phyloP scores from a whole-genome alignment of 164 flowering plant species.

The Umbellularia californica region DNA sequence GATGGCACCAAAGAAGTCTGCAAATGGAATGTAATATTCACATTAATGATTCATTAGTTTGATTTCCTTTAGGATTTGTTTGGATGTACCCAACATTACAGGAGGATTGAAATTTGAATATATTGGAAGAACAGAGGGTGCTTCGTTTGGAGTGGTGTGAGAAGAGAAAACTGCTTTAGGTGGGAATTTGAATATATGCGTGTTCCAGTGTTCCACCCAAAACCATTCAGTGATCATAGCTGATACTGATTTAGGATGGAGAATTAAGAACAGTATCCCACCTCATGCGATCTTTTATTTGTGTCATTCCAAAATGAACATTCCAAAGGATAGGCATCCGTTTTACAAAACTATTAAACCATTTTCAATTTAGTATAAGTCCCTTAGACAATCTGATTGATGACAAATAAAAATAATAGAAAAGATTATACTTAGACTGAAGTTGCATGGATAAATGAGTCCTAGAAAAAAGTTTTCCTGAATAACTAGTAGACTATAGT shows the following conservation, averaged over 20 bases:
- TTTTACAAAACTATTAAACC: too few species aligned
- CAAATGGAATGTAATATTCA: neutral
- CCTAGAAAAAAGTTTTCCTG: too few species aligned
- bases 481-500: too few species aligned
- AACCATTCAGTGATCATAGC: neutral
- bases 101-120: neutral
- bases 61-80: neutral
- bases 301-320: too few species aligned
- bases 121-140: too few species aligned
- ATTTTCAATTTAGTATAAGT: too few species aligned
- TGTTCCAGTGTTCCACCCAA: neutral
- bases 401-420: neutral
- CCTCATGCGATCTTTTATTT: neutral
- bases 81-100: neutral
- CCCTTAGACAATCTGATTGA: too few species aligned
- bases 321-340: too few species aligned
- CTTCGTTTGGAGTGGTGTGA: neutral
- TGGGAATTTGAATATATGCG: neutral
- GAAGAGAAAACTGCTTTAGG: neutral
- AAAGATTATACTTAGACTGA: neutral
- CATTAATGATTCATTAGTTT: neutral
- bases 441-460: neutral
- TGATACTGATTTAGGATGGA: neutral
- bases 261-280: neutral
- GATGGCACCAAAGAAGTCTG: slow-evolving; percentile 53